Evolutionary conservation across 2,329 filamentous ascomycete species (phyloP).

Genomic region (Botryotinia calthae): DNA sequence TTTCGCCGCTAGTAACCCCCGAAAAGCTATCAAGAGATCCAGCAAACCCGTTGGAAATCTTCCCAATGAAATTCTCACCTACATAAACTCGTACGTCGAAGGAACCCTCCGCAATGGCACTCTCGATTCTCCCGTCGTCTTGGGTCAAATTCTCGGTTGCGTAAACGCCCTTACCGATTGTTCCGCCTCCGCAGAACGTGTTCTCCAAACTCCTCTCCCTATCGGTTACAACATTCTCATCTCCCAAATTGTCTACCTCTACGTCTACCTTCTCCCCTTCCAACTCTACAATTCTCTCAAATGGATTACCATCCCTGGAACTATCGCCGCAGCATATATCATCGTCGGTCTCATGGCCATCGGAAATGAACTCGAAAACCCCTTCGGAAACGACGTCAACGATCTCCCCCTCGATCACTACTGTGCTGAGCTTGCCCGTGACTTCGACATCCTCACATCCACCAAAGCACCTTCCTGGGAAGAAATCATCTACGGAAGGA

Average conservation of each 20-base stretch:
- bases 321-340: constrained; percentile 71
- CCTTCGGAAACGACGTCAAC: constrained; percentile 81
- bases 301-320: constrained; percentile 78
- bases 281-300: constrained; percentile 63
- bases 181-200: constrained; percentile 69
- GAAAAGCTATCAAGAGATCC: constrained; percentile 72
- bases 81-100: constrained; percentile 51
- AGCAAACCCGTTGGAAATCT: constrained; percentile 74
- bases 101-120: constrained; percentile 38
- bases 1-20: constrained; percentile 74
- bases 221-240: constrained; percentile 83
- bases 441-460: constrained; percentile 65
- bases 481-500: constrained; percentile 25
- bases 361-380: constrained; percentile 80
- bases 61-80: constrained; percentile 76
- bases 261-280: constrained; percentile 77
- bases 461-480: constrained; percentile 26
- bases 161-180: constrained; percentile 68
- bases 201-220: constrained; percentile 78
- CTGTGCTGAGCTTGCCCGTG: constrained; percentile 70
- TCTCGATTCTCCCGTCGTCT: constrained; percentile 36
- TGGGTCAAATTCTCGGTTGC: constrained; percentile 28
- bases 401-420: constrained; percentile 74
- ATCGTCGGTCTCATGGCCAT: constrained; percentile 76
- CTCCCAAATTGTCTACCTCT: constrained; percentile 82